Evolutionary conservation across 352 stramenopile genomes (phyloP).

Genomic region (Phytophthora tentaculata): DNA sequence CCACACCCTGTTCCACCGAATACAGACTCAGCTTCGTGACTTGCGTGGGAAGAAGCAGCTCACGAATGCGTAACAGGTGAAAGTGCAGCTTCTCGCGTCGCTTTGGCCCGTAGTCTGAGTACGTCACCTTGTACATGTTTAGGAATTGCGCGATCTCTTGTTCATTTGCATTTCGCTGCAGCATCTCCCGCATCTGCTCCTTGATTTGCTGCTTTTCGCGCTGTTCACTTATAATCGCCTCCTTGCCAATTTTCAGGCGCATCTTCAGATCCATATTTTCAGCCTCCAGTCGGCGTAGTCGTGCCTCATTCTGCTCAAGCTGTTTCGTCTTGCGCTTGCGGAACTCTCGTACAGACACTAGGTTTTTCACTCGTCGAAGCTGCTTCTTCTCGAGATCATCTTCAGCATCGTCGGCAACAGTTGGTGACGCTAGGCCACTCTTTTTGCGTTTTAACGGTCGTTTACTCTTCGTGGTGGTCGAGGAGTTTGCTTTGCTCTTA

Average conservation of each 20-base stretch:
- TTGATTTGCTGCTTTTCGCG: constrained; percentile 83
- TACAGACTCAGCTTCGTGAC: constrained; percentile 84
- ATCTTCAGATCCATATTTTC: constrained; percentile 86
- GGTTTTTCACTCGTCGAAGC: constrained; percentile 72
- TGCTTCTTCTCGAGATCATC: constrained; percentile 65
- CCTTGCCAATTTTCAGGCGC: constrained; percentile 82
- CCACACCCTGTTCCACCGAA: constrained; percentile 71
- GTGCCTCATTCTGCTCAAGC: constrained; percentile 71
- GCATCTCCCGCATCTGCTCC: constrained; percentile 81
- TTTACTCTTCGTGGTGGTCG: constrained; percentile 16
- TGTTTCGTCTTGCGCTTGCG: constrained; percentile 82
- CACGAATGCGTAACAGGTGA: constrained; percentile 71
- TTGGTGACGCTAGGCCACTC: constrained; percentile 17
- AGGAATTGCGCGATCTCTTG: constrained; percentile 80
- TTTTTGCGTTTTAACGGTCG: constrained; percentile 42
- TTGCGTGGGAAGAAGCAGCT: constrained; percentile 77
- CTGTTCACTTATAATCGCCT: constrained; percentile 74
- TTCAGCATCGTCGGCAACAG: constrained; percentile 18
- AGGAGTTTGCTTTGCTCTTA: constrained; percentile 12
- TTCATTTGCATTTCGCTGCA: constrained; percentile 70
- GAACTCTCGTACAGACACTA: constrained; percentile 77
- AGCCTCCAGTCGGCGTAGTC: constrained; percentile 64
- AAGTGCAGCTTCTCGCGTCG: constrained; percentile 76
- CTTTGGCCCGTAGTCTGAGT: constrained; percentile 82
- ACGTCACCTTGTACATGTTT: constrained; percentile 86